Conservation (phyloP, 768 basidiomycete genomes). For the Phylloporus arenicola region DNA sequence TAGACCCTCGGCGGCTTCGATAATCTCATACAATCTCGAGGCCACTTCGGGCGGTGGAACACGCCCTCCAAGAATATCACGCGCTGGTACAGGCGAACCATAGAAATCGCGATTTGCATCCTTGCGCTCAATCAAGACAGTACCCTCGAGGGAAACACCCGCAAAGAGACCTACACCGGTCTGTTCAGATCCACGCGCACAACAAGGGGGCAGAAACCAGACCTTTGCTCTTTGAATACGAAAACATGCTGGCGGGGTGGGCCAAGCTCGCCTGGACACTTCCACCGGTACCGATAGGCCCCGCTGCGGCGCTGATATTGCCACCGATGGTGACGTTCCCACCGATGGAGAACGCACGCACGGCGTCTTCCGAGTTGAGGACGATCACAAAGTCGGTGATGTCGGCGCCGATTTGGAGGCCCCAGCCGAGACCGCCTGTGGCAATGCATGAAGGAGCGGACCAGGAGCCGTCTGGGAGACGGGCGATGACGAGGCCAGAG, state of each 20-base stretch:
- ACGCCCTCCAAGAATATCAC: constrained; percentile 86
- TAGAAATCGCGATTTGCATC: constrained; percentile 97
- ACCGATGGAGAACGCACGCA: constrained; percentile 89
- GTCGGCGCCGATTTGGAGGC: constrained; percentile 93
- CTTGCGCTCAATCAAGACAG: constrained; percentile 89
- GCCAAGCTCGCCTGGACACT: constrained; percentile 82
- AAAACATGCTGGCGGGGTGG: constrained; percentile 96
- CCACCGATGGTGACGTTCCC: constrained; percentile 97
- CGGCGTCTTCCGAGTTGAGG: constrained; percentile 93
- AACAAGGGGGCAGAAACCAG: constrained; percentile 14
- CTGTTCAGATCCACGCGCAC: background rate
- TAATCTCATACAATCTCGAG: constrained; percentile 87
- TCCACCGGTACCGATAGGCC: constrained; percentile 92
- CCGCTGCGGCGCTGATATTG: constrained; percentile 77
- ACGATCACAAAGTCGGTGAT: constrained; percentile 95
- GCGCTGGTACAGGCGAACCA: constrained; percentile 82
- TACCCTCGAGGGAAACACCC: constrained; percentile 91
- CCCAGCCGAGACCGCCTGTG: constrained; percentile 92
- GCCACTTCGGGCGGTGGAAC: constrained; percentile 98
- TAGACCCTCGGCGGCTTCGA: constrained; percentile 91
- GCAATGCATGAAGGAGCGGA: constrained; percentile 96
- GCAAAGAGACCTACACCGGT: constrained; percentile 74
- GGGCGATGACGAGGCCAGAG: constrained; percentile 87
- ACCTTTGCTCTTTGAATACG: constrained; percentile 95
- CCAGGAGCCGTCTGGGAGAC: constrained; percentile 93